These are phyloP conservation scores for Pharus latifolius DNA, from an alignment of 176 grass and related monocot genomes.

Conservation along the genomic window DNA sequence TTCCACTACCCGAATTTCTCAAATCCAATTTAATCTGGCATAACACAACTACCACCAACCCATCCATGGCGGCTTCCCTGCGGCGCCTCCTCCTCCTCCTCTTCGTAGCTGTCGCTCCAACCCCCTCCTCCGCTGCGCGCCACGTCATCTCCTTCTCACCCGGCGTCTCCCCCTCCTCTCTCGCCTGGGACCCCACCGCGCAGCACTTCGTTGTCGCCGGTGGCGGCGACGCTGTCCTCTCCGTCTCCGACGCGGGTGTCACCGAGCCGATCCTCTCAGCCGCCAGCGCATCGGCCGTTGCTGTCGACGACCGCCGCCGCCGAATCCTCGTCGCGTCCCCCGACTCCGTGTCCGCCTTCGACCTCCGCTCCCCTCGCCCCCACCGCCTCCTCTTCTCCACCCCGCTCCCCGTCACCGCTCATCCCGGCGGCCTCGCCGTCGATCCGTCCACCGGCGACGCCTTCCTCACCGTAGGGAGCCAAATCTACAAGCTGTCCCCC, in stretches of 20 bases:
- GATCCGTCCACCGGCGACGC: conserved; percentile 41
- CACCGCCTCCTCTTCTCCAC: conserved; percentile 43
- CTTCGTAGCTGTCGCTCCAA: conserved; percentile 2
- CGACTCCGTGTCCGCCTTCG: conserved; percentile 40
- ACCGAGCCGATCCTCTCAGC: conserved; percentile 49
- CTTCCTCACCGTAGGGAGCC: conserved; percentile 48
- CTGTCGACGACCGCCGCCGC: conserved; percentile 43
- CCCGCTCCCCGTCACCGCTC: conserved; percentile 23
- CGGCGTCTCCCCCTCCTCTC: conserved; percentile 15
- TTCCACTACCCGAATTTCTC: background rate
- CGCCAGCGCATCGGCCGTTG: conserved; percentile 1
- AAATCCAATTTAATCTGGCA: too few species aligned
- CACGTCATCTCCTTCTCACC: conserved; percentile 47
- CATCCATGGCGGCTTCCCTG: background rate
- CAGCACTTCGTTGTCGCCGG: conserved; percentile 75
- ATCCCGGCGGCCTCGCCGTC: conserved; percentile 50
- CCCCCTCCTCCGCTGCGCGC: conserved; percentile 17
- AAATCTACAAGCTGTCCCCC: conserved; percentile 43
- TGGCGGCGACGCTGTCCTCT: conserved; percentile 26
- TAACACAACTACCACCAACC: too few species aligned
- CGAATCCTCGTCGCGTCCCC: conserved; percentile 57
- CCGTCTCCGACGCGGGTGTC: conserved; percentile 82
- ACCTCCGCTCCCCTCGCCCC: conserved; percentile 57
- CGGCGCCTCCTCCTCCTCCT: conserved; percentile 17
- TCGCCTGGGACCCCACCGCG: conserved; percentile 75